Conservation (phyloP, 129 eudicot genomes). For the Sambucus nigra region DNA sequence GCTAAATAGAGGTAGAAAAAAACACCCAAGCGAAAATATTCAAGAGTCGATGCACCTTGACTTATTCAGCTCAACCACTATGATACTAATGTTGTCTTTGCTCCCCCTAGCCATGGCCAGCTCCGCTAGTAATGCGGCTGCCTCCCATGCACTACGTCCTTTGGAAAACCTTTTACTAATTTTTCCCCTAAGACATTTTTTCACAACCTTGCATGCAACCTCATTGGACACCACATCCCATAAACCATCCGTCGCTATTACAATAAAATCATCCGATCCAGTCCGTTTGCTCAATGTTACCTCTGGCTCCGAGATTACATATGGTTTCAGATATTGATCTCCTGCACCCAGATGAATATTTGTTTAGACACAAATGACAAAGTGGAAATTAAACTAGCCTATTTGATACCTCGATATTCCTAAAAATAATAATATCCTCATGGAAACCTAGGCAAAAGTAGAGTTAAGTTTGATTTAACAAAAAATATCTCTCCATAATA, state of each 20-base stretch:
- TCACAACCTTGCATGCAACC: conserved; percentile 27
- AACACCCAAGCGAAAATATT: background rate
- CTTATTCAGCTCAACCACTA: conserved; percentile 22
- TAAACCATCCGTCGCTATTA: conserved; percentile 33
- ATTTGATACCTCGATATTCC: too few species aligned
- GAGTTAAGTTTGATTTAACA: too few species aligned
- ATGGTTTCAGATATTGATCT: conserved; percentile 23
- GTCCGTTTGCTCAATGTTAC: conserved; percentile 16
- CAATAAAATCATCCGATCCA: conserved; percentile 18
- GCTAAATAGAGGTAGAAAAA: background rate
- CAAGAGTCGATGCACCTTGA: background rate
- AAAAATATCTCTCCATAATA: too few species aligned
- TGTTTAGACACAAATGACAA: background rate
- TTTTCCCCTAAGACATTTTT: conserved; percentile 10
- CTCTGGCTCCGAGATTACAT: conserved; percentile 31
- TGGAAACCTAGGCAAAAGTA: too few species aligned
- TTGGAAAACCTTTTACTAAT: background rate
- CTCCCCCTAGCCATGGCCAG: conserved; percentile 35
- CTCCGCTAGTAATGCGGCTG: conserved; percentile 26
- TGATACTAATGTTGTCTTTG: conserved; percentile 31
- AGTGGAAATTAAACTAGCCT: background rate
- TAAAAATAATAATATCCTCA: too few species aligned
- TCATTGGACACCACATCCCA: conserved; percentile 32
- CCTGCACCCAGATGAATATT: conserved; percentile 9
- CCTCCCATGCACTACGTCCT: conserved; percentile 10